phyloP scores from a whole-genome alignment of 148 eudicot genomes.

The Tetragonia tetragonoides region DNA sequence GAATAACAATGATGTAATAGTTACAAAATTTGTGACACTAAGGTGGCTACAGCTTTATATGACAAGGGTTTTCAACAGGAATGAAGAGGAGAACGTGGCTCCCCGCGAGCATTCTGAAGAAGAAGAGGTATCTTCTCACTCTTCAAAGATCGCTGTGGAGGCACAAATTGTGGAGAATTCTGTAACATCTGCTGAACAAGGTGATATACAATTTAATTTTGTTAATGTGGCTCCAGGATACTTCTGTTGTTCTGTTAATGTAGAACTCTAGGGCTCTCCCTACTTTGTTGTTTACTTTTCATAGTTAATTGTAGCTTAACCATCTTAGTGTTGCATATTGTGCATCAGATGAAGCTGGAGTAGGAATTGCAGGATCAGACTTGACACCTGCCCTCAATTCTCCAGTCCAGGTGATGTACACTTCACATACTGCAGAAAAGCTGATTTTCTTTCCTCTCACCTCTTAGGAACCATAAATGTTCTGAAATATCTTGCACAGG shows the following conservation, averaged over 20 bases:
- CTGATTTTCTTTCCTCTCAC: not conserved
- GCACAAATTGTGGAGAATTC: not conserved
- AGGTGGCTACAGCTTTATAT: too few relatives aligned
- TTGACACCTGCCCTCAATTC: not conserved
- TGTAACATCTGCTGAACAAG: not conserved
- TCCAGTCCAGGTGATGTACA: not conserved
- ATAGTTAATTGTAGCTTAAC: not conserved
- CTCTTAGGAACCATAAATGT: not conserved
- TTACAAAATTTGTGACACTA: too few relatives aligned
- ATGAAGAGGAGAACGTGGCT: not conserved
- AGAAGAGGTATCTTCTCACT: not conserved
- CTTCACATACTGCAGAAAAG: not conserved
- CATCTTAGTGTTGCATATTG: not conserved
- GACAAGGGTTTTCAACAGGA: not conserved
- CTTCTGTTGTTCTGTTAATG: not conserved
- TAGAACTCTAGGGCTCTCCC: not conserved
- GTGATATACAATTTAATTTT: not conserved
- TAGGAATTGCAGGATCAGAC: not conserved
- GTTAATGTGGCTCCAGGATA: not conserved
- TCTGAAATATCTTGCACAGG: slow-evolving; percentile 2
- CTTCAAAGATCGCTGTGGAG: not conserved
- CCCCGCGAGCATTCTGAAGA: not conserved
- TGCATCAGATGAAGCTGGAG: not conserved
- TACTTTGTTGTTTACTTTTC: not conserved
- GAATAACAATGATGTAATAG: too few relatives aligned